Conservation (phyloP, 2,329 filamentous ascomycete species). For the Sarocladium strictum region DNA sequence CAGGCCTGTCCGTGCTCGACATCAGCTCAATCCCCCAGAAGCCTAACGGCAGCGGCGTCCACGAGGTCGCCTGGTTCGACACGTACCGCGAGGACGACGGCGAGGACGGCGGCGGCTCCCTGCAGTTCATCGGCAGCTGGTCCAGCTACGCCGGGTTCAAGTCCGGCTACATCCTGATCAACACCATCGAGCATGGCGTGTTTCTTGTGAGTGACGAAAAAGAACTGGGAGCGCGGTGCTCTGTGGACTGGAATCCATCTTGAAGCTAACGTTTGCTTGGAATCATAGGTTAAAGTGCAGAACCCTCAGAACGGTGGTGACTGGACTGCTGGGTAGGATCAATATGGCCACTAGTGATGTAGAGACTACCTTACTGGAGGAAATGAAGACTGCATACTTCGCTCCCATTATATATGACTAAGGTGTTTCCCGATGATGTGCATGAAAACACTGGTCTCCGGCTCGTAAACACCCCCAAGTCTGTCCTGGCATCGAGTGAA, state of each 20-base stretch:
- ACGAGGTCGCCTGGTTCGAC: constrained; percentile 44
- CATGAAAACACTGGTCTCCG: too few species aligned
- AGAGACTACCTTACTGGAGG: too few species aligned
- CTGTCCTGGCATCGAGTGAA: too few species aligned
- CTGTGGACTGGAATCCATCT: too few species aligned
- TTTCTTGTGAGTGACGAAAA: constrained; percentile 33
- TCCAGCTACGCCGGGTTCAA: constrained; percentile 42
- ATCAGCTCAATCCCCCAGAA: constrained; percentile 29
- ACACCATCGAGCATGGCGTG: constrained; percentile 45
- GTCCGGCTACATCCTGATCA: constrained; percentile 43
- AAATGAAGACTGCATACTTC: background rate
- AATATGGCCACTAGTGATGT: too few species aligned
- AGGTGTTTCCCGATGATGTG: too few species aligned
- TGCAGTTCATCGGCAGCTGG: constrained; percentile 40
- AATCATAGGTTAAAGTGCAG: constrained; percentile 8
- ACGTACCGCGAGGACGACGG: constrained; percentile 44
- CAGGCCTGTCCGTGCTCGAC: constrained; percentile 38
- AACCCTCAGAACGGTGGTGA: constrained; percentile 8
- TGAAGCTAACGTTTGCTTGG: background rate
- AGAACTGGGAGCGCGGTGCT: too few species aligned
- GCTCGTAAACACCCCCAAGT: background rate
- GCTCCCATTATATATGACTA: background rate
- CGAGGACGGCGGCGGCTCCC: constrained; percentile 27
- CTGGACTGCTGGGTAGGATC: constrained; percentile 5
- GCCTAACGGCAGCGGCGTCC: constrained; percentile 37